Base-by-base conservation (phyloP, 306 rosid genomes). In the Astragalus membranaceus region DNA sequence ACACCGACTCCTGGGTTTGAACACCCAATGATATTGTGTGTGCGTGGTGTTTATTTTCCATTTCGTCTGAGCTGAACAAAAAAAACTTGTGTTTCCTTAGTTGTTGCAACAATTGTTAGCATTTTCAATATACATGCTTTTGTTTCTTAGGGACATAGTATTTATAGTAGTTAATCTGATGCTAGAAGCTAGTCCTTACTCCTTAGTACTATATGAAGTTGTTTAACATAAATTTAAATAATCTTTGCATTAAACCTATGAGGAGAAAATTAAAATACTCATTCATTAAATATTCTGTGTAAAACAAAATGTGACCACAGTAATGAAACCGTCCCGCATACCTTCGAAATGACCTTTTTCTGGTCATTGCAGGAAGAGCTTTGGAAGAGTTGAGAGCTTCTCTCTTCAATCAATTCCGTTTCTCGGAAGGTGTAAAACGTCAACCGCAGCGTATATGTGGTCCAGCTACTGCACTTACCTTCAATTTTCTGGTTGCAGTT, bases 401-500 rank as follows among this genome's bases (percentile, higher is more conserved):
- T 37, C 82, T 92, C 39, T 89, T 89, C 76, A 87, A 88, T 72
- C 84, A 71, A 57, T 85, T 92, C 12, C 87, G 82, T 35, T 82
- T 79, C 10, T 70, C 88, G 2, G 98, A 92, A 42, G 92, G 92
- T 47, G 81, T 84, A 60, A 92, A 80, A 74, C 90, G 90, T 58
- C 96, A 82, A 70, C 92, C 81, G 77, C 96, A 83, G 73, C 84
- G 83, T 5, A 52, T 78, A 66, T 87, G 86, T 70, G 96, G 94
- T 23, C 98, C 96, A 42, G 88, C 83, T 37, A 77, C 61, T 17
- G 94, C 96, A 59, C 96, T 92, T 47, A 82, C 94, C 54, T 92
- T 92, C 88, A 92, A 92, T 80, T 92, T 92, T 82, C 60, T 89
- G 55, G 91, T 87, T 76, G 98, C 98, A 61, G 84, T 92, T 54